Evolutionary conservation across 768 basidiomycete genomes (phyloP), one percentile per base, ranked within the genome.

Genomic region (Lentinula lateritia): DNA sequence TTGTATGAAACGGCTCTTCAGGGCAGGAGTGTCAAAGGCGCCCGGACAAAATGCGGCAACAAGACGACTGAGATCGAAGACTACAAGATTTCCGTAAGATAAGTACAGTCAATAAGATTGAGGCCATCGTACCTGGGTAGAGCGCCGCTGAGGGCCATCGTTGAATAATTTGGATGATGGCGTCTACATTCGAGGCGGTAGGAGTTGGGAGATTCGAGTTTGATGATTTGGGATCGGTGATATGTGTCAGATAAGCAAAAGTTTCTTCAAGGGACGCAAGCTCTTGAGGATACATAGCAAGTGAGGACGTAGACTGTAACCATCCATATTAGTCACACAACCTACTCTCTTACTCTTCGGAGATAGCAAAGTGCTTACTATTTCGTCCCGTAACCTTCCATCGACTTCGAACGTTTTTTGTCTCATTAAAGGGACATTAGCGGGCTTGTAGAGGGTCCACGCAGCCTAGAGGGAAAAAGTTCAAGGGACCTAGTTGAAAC

Each of bases 11-110:
- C 71, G 73, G 42, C 81, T 76, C 56, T 80, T 79, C 58, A 80
- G 64, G 50, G 71, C 77, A 0, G 80, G 66, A n/a, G 67, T 64
- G 2, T 79, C 74, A 62, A 87, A 80, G 2, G 81, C 75, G 6
- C 81, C 77, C 0, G 87, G 83, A 53, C 80, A 82, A 69, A 81
- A 88, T 2, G 84, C 90, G 18, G 85, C 77, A 15, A 96, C 71
- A 42, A 96, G 78, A 43, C 97, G 87, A 56, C 85, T 80, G 12
- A 98, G 81, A 68, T 98, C 96, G 68, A 98, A 85, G 12, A 95
- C 93, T 93, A 65, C n/a, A 10, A 36, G 50, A 32, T 34, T 7
- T 15, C 18, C 12, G 13, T 20, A 6, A 16, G 9, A 45, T n/a
- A 13, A 52, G 42, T 36, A 39, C 7, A 52, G 20, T 48, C 52